Conservation (phyloP, 371 early-diverging fungal species). For the Mortierella sp. region DNA sequence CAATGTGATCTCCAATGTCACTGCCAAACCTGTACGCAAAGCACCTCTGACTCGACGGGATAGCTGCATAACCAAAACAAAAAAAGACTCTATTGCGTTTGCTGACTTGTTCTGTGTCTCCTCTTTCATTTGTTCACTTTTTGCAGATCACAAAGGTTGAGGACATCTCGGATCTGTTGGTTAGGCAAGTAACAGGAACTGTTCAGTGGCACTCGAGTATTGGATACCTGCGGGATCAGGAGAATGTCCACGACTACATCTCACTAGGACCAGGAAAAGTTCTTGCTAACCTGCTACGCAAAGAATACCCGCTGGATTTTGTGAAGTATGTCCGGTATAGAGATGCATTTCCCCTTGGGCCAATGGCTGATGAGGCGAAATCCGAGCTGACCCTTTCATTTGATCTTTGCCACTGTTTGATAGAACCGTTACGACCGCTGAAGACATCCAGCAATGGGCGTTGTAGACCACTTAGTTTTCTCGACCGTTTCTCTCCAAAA, state of each 20-base stretch:
- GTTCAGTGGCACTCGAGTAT: constrained; percentile 93
- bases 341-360: neutral
- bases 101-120: neutral
- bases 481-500: neutral
- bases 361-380: neutral
- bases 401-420: neutral
- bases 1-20: constrained; percentile 92
- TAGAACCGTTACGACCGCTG: constrained; percentile 50
- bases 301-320: constrained; percentile 86
- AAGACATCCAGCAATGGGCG: constrained; percentile 48
- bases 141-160: constrained; percentile 56
- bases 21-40: constrained; percentile 80
- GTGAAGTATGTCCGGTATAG: constrained; percentile 55
- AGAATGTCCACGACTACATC: constrained; percentile 84
- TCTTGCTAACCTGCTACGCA: constrained; percentile 86
- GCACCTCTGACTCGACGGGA: neutral
- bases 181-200: constrained; percentile 82
- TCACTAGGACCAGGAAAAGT: constrained; percentile 91
- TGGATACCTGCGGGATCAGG: constrained; percentile 73
- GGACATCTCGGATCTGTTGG: constrained; percentile 77
- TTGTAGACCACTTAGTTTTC: constrained; percentile 12
- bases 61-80: neutral
- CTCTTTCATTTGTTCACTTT: neutral
- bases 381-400: neutral
- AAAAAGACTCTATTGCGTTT: too few species aligned